Percentiles rank a stretch among this genome's conserved stretches.
These are phyloP conservation scores for Grosmannia huntii DNA, from an alignment of 2,329 filamentous ascomycete genomes.

Conservation along the genomic window DNA sequence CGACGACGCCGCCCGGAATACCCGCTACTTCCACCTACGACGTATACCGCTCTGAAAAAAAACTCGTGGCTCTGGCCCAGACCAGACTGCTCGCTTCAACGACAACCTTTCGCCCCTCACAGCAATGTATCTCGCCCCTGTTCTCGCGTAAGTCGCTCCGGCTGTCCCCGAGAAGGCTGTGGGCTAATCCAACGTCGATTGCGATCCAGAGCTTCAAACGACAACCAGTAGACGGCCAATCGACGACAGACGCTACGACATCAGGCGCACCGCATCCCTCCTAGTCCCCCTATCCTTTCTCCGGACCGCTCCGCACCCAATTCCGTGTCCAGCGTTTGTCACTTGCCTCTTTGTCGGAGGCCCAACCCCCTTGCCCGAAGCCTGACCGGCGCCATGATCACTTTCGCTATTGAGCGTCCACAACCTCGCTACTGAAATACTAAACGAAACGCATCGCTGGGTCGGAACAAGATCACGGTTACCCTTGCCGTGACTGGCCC, in stretches of 20 bases:
- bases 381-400: constrained; percentile 4
- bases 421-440: not conserved
- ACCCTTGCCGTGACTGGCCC: not conserved
- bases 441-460: not conserved
- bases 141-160: not conserved
- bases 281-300: not conserved
- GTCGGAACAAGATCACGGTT: not conserved
- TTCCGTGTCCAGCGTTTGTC: not conserved
- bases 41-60: not conserved
- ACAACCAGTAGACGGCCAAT: not conserved
- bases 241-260: not conserved
- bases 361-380: not conserved
- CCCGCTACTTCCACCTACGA: not conserved
- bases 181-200: not conserved
- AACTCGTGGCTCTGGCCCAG: not conserved
- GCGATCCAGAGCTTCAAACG: not conserved
- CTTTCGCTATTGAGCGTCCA: not conserved
- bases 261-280: not conserved
- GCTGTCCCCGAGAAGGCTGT: not conserved
- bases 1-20: not conserved
- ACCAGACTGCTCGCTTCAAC: not conserved
- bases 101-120: not conserved
- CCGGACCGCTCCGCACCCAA: not conserved
- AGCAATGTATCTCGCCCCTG: not conserved
- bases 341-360: not conserved